These are phyloP conservation scores for Aphelidium insulamus DNA, from an alignment of 371 early-diverging fungal genomes.

Conservation along the genomic window DNA sequence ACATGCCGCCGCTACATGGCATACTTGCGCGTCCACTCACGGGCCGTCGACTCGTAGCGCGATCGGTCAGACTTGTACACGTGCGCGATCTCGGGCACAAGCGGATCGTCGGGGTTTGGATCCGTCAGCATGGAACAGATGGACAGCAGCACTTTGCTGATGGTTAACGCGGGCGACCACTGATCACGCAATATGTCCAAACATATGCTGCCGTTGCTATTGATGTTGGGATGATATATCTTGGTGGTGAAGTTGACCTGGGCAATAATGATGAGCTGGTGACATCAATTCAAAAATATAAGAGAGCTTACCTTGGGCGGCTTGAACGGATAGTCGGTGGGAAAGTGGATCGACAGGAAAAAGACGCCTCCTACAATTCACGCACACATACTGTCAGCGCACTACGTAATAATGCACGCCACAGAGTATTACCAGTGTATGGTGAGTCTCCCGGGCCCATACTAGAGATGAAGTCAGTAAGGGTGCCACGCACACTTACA, in stretches of 20 bases:
- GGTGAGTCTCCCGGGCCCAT: conserved; percentile 52
- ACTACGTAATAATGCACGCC: not conserved
- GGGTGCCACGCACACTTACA: not conserved
- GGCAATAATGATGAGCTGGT: not conserved
- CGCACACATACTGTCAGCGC: conserved; percentile 22
- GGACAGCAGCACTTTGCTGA: conserved; percentile 88
- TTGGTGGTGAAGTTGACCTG: conserved; percentile 84
- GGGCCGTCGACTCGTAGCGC: conserved; percentile 65
- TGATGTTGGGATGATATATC: conserved; percentile 98
- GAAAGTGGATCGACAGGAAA: conserved; percentile 95
- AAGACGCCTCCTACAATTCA: conserved; percentile 78
- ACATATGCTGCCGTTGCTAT: conserved; percentile 95
- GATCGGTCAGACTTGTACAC: conserved; percentile 82
- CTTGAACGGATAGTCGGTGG: conserved; percentile 98
- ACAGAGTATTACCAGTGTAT: conserved; percentile 41
- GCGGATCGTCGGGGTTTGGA: conserved; percentile 90
- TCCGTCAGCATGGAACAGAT: conserved; percentile 95
- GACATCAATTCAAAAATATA: not conserved
- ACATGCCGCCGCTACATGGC: no score
- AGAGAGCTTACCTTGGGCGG: conserved; percentile 61
- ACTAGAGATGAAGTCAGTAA: conserved; percentile 7
- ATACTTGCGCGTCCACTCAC: conserved; percentile 86
- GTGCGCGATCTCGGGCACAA: conserved; percentile 94
- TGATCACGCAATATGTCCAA: conserved; percentile 95
- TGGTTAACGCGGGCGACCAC: conserved; percentile 98